Percentiles rank a stretch among this genome's conserved stretches.
These are phyloP conservation scores for Paraphoma sp. DNA, from an alignment of 2,329 filamentous ascomycete species.

Conservation along the genomic window DNA sequence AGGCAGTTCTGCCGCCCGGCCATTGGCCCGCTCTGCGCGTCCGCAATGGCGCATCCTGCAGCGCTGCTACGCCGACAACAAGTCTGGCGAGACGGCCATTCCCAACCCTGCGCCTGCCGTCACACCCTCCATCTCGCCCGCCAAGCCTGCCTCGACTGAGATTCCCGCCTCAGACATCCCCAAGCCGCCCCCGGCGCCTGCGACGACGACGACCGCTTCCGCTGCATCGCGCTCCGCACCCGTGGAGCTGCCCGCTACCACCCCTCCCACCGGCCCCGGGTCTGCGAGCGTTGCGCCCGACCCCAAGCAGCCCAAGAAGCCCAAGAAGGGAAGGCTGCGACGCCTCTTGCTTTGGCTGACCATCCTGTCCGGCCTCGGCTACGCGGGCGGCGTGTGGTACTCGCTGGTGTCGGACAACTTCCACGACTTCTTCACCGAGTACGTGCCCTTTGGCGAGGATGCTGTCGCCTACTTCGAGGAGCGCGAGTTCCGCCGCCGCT, in stretches of 20 bases:
- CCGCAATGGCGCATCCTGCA: constrained; percentile 48
- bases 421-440: constrained; percentile 99
- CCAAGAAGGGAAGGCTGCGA: constrained; percentile 70
- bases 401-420: constrained; percentile 95
- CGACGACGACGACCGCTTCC: constrained; percentile 13
- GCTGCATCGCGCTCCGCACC: constrained; percentile 43
- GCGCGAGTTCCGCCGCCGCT: constrained; percentile 87
- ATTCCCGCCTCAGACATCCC: constrained; percentile 59
- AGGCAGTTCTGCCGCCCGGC: constrained; percentile 52
- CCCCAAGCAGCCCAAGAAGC: constrained; percentile 51
- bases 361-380: constrained; percentile 77
- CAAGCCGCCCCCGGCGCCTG: constrained; percentile 54
- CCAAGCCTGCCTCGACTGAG: constrained; percentile 30
- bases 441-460: constrained; percentile 92
- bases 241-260: constrained; percentile 39
- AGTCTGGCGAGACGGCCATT: constrained; percentile 48
- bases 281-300: constrained; percentile 50
- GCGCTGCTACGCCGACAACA: constrained; percentile 60
- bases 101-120: constrained; percentile 44
- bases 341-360: constrained; percentile 79
- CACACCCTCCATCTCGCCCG: constrained; percentile 50
- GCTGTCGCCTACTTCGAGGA: constrained; percentile 96
- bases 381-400: constrained; percentile 89
- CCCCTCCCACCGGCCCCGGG: constrained; percentile 52
- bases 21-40: constrained; percentile 40